A percentile compares a stretch with the other conserved stretches of the same genome.
These are phyloP conservation scores for Mycena citricolor DNA, from an alignment of 1,284 basidiomycete species.

Conservation along the genomic window DNA sequence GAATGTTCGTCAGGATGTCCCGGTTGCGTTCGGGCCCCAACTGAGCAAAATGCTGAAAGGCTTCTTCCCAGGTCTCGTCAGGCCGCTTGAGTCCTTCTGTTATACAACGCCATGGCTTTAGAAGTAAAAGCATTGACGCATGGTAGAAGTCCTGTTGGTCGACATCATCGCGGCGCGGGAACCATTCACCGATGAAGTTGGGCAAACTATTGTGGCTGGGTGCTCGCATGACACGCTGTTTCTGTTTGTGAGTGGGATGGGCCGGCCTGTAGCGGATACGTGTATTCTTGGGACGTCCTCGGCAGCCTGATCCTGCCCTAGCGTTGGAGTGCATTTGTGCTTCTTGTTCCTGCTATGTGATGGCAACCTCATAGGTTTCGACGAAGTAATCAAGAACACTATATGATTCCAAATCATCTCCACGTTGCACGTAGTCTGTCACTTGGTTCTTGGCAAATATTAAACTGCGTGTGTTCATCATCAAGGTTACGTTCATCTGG, in stretches of 20 bases:
- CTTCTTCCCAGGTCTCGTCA: not conserved
- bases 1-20: not conserved
- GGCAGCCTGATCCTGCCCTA: not conserved
- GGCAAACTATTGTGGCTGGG: conserved; percentile 26
- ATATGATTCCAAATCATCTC: conserved; percentile 5
- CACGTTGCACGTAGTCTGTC: conserved; percentile 20
- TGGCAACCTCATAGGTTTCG: conserved; percentile 20
- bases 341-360: conserved; percentile 1
- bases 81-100: not conserved
- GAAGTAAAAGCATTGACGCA: not conserved
- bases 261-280: conserved; percentile 9
- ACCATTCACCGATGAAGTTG: not conserved
- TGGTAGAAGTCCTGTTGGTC: not conserved
- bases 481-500: conserved; percentile 15
- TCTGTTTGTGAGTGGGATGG: conserved; percentile 14
- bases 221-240: conserved; percentile 18
- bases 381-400: conserved; percentile 23
- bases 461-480: not conserved
- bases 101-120: not conserved
- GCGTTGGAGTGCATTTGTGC: not conserved
- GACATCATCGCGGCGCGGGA: not conserved
- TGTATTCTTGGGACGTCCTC: conserved; percentile 2
- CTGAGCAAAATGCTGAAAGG: not conserved
- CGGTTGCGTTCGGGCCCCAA: not conserved
- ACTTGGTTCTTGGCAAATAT: conserved; percentile 19